Evolutionary conservation across 129 eudicot species (phyloP), one percentile per base, ranked within the genome.

Genomic region (sunflower (Helianthus annuus)): DNA sequence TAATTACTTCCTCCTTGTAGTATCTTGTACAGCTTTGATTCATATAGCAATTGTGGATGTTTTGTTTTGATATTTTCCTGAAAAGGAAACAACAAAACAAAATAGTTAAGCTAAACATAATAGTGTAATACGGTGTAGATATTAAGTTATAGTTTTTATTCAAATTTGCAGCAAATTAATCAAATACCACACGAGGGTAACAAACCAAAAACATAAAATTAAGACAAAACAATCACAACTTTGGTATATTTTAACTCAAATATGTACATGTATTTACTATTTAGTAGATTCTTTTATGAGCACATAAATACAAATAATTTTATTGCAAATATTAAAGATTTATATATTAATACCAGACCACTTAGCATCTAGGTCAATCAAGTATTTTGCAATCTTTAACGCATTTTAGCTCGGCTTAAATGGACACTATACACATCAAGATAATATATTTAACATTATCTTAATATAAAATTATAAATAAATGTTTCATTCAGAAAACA

Each of bases 1-100:
- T 79, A 64, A 80, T 83, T 95, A 95, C 99, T 90, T 90, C 99
- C 99, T 88, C 97, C 99, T 64, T 90, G 97, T 48, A 95, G 88
- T 71, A 95, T 74, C 81, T 91, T 95, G 84, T 95, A 95, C 79
- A 95, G 42, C 83, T 95, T 95, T 3, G 97, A 88, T 74, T 95
- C 99, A 38, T 95, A 95, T 45, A 91, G 76, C 82, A 95, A 74
- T 36, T 91, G 99, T 54, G 99, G 99, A 81, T 95, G 99, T 80
- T 88, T 95, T 12, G 99, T 95, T 80, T 88, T 90, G 78, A 88
- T 89, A 81, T 87, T 95, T 84, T 95, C 99, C 99, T 95, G 89
- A 59, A 77, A 11, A 76, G 46, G 38, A 77, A 79, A 22, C 13
- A 51, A 39, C 27, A 27, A 9, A 17, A 73, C 15, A 74, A 49